Evolutionary conservation across 2,329 filamentous ascomycete species (phyloP).

Genomic region (Magnaporthiopsis poae): DNA sequence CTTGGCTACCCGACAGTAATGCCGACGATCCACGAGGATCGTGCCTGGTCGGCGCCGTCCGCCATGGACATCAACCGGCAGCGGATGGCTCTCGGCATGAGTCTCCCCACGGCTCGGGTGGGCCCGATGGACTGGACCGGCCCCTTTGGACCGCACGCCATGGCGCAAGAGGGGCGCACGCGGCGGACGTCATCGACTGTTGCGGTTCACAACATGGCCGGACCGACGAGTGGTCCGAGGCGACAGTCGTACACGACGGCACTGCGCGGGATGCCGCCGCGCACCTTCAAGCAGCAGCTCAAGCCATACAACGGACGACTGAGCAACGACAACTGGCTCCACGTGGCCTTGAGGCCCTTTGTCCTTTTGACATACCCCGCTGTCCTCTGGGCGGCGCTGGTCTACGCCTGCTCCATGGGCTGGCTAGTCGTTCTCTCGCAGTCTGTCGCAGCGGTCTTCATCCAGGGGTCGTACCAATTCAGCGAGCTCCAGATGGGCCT

Average conservation of each 20-base stretch:
- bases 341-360: conserved; percentile 69
- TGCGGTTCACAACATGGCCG: no score
- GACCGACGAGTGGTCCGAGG: background rate
- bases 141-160: background rate
- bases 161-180: background rate
- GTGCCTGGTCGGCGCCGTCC: background rate
- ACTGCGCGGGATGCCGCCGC: conserved; percentile 55
- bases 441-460: conserved; percentile 71
- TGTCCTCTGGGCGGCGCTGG: conserved; percentile 75
- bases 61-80: no score
- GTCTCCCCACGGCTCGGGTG: background rate
- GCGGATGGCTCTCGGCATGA: background rate
- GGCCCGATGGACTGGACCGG: background rate
- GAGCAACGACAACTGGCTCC: conserved; percentile 67
- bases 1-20: no score
- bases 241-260: conserved; percentile 54
- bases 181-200: background rate
- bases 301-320: conserved; percentile 70
- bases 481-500: conserved; percentile 70
- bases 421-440: conserved; percentile 96
- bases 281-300: conserved; percentile 66
- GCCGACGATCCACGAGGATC: no score
- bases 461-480: conserved; percentile 67
- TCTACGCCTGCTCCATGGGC: conserved; percentile 81
- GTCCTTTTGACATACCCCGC: conserved; percentile 79